Evolutionary conservation across 1,139 yeast genomes (phyloP).

Genomic region (Arxiozyma bovina): DNA sequence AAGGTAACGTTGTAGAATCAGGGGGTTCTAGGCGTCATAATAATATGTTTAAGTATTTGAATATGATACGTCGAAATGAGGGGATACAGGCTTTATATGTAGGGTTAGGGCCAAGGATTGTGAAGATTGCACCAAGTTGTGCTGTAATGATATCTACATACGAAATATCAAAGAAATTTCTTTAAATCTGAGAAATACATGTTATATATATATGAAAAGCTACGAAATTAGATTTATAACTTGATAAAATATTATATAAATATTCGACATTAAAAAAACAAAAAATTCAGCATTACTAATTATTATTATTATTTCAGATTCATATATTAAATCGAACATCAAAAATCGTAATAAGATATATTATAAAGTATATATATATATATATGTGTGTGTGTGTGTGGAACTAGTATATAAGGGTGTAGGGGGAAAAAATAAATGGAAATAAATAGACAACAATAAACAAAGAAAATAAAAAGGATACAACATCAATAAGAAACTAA

Average conservation of each 20-base stretch:
- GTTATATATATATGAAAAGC: no score
- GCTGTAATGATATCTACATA: slow-evolving; percentile 97
- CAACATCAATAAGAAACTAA: neutral
- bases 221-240: no score
- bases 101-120: slow-evolving; percentile 75
- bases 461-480: neutral
- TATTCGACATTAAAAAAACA: neutral
- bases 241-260: no score
- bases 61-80: slow-evolving; percentile 55
- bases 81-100: slow-evolving; percentile 73
- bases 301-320: no score
- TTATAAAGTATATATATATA: no score
- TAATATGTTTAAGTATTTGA: slow-evolving; percentile 57
- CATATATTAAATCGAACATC: no score
- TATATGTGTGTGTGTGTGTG: no score
- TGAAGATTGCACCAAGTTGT: slow-evolving; percentile 94
- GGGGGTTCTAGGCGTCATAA: slow-evolving; percentile 12
- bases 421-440: no score
- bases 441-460: no score
- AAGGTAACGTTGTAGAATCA: neutral
- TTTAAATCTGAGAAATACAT: neutral
- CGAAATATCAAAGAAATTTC: slow-evolving; percentile 65
- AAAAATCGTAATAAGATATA: no score
- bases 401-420: no score
- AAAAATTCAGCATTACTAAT: no score